Base-by-base conservation (phyloP, 2,329 filamentous ascomycete species). In the Blumeria graminis region DNA sequence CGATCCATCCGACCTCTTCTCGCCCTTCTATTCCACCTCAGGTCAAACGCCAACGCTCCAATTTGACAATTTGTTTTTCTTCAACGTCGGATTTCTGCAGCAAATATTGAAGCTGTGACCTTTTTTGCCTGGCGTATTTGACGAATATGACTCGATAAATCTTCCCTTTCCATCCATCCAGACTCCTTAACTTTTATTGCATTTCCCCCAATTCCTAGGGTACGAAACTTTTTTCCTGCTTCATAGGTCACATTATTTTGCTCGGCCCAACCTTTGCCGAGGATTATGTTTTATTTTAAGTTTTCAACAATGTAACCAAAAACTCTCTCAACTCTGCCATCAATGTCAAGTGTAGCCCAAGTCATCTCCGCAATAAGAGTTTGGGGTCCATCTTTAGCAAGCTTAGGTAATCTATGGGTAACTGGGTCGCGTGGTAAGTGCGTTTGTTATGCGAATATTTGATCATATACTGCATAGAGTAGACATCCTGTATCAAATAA, bases 401-500 rank as follows among this genome's bases (percentile, higher is more conserved):
- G 48, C 18, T 52, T 35, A 52, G 36, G 48, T 33, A n/a, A 52
- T 35, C 32, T 52, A 4, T 28, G 18, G 13, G 28, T 36, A 34
- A 52, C 18, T 34, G 48, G 48, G 14, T 14, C 11, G 48, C 48
- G 48, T 52, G 32, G 48, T 35, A 52, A 35, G 48, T 52, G 48
- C 36, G 32, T 35, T 35, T 52, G 9, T 28, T 52, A 35, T 28
- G 32, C 48, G 18, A 52, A 52, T n/a, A 14, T 52, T n/a, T n/a
- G n/a, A n/a, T n/a, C n/a, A n/a, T n/a, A n/a, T n/a, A n/a, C n/a
- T n/a, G n/a, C n/a, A n/a, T 52, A 52, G 18, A 33, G 13, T 16
- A 50, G 22, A 35, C 48, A 52, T 52, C 48, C 48, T 6, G 48
- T 52, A 52, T 52, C 48, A 35, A 52, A 52, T 13, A 52, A 33